Evolutionary conservation across 164 flowering plant species (phyloP).

Genomic region (Liriodendron chinense): DNA sequence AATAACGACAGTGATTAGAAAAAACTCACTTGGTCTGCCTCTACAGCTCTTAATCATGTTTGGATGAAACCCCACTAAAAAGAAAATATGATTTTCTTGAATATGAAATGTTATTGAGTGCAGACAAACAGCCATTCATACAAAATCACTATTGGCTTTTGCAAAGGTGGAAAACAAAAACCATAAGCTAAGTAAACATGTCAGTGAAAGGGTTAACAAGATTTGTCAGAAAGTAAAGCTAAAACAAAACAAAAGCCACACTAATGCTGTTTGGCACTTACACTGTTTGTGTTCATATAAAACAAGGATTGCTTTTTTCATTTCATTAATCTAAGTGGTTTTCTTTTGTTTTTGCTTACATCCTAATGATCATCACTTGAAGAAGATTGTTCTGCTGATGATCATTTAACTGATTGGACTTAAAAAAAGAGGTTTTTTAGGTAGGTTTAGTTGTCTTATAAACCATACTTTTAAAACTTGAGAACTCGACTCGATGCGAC

Average conservation of each 20-base stretch:
- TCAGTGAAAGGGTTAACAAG: conserved; percentile 13
- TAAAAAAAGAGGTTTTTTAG: neutral
- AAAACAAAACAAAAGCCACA: neutral
- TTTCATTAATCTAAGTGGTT: neutral
- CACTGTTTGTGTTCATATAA: neutral
- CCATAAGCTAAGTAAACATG: conserved; percentile 11
- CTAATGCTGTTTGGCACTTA: neutral
- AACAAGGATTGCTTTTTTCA: neutral
- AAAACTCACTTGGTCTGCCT: conserved; percentile 23
- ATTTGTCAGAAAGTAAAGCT: neutral
- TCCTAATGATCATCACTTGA: neutral
- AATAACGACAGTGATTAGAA: conserved; percentile 20
- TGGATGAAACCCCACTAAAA: conserved; percentile 13
- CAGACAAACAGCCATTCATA: conserved; percentile 19
- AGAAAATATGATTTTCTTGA: conserved; percentile 2
- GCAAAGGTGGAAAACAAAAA: neutral
- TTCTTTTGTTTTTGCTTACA: conserved; percentile 1
- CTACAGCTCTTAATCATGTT: conserved; percentile 13
- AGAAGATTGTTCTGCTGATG: neutral
- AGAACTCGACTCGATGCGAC: too few relatives aligned
- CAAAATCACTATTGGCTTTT: neutral
- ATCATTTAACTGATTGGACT: neutral
- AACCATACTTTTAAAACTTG: neutral
- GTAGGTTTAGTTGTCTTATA: neutral
- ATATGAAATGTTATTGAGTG: conserved; percentile 15